Evolutionary conservation across 331 rosid genomes (phyloP).

Genomic region (Prunus yedoensis): DNA sequence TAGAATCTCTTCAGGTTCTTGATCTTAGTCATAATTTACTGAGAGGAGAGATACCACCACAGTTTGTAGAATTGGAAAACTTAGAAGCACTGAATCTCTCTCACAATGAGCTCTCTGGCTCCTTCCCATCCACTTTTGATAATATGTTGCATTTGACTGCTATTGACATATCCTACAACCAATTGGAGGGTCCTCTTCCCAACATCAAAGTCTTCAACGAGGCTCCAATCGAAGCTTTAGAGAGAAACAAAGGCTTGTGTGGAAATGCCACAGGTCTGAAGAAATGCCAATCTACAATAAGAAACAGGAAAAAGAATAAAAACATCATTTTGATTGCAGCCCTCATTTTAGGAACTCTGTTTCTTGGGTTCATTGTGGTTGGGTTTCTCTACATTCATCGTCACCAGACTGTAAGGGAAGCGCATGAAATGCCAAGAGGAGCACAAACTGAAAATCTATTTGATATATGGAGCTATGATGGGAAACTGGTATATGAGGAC

Average conservation of each 20-base stretch:
- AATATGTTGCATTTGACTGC: slow-evolving; percentile 19
- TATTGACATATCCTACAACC: slow-evolving; percentile 17
- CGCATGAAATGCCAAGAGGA: too few relatives aligned
- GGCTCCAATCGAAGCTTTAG: slow-evolving; percentile 4
- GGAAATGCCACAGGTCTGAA: slow-evolving; percentile 16
- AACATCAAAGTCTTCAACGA: slow-evolving; percentile 15
- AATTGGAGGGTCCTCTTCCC: slow-evolving; percentile 26
- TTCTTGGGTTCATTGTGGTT: neutral
- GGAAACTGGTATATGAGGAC: slow-evolving; percentile 14
- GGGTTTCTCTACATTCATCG: neutral
- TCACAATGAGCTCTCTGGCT: slow-evolving; percentile 26
- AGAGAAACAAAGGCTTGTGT: slow-evolving; percentile 20
- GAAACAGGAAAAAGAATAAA: neutral
- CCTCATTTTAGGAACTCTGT: neutral
- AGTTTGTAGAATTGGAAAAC: slow-evolving; percentile 12
- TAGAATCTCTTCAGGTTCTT: slow-evolving; percentile 12
- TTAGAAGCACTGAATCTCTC: slow-evolving; percentile 24
- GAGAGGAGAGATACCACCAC: slow-evolving; percentile 7
- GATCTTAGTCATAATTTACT: slow-evolving; percentile 24
- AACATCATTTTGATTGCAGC: neutral
- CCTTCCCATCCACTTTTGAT: slow-evolving; percentile 13
- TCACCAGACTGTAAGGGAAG: too few relatives aligned
- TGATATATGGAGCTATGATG: slow-evolving; percentile 25
- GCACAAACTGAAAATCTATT: neutral
- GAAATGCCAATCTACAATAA: neutral